Percentiles rank a stretch among this genome's conserved stretches.
These are phyloP conservation scores for Rhytidiadelphus loreus DNA, from an alignment of 225 moss, liverwort and hornwort genomes.

Conservation along the genomic window DNA sequence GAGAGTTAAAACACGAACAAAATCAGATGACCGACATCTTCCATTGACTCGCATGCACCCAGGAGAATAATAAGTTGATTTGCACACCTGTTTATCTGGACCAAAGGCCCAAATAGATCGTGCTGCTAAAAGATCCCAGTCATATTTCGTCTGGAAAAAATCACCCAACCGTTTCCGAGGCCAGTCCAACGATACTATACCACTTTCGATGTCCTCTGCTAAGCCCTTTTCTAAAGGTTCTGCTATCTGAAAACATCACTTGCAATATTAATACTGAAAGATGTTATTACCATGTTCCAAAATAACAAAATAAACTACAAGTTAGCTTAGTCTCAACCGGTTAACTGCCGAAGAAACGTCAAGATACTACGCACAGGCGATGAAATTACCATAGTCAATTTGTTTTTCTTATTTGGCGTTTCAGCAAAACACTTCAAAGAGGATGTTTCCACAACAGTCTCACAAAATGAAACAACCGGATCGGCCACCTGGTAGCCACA, in stretches of 20 bases:
- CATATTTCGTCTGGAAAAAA: constrained; percentile 92
- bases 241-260: constrained; percentile 61
- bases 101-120: constrained; percentile 99
- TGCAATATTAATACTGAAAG: neutral
- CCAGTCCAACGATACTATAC: constrained; percentile 86
- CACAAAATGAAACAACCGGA: constrained; percentile 99
- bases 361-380: neutral
- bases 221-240: constrained; percentile 95
- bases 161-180: constrained; percentile 86
- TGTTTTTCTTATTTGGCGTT: constrained; percentile 99
- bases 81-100: constrained; percentile 84
- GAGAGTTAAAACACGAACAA: neutral
- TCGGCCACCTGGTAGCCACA: constrained; percentile 73
- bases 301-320: neutral
- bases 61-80: neutral
- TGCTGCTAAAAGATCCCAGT: constrained; percentile 99
- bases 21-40: neutral
- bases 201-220: constrained; percentile 96
- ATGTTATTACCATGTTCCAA: neutral
- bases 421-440: constrained; percentile 99
- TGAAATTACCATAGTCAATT: constrained; percentile 78
- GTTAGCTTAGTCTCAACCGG: neutral
- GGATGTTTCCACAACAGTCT: constrained; percentile 98
- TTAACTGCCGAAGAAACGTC: neutral
- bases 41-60: neutral